Percentiles rank a stretch among this genome's conserved stretches.
Evolutionary conservation across 2,329 filamentous ascomycete genomes (phyloP).

Genomic region (Colletotrichum australisinense): DNA sequence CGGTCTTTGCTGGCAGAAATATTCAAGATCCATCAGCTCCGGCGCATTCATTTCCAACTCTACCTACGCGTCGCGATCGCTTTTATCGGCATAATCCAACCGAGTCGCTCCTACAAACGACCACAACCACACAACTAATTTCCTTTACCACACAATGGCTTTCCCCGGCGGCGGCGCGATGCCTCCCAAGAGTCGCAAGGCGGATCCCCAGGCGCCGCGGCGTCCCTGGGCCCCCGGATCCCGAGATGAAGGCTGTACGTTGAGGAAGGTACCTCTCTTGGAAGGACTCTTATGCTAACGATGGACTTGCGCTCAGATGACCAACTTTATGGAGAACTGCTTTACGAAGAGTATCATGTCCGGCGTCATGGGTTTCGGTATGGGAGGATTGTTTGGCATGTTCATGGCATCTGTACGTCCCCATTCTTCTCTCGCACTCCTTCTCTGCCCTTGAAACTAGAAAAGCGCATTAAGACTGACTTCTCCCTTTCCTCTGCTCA

Average conservation of each 20-base stretch:
- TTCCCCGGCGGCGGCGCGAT: conserved; percentile 44
- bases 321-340: conserved; percentile 91
- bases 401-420: conserved; percentile 94
- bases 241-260: conserved; percentile 63
- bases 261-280: background rate
- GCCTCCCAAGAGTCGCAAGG: conserved; percentile 27
- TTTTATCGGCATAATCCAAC: background rate
- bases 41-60: conserved; percentile 3
- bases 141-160: conserved; percentile 47
- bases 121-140: background rate
- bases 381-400: conserved; percentile 93
- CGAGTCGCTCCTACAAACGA: background rate
- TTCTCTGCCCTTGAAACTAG: conserved; percentile 10
- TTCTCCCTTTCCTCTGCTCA: conserved; percentile 47
- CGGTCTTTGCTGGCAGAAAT: conserved; percentile 55
- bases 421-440: background rate
- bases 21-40: conserved; percentile 40
- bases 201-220: conserved; percentile 37
- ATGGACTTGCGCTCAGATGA: conserved; percentile 66
- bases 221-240: conserved; percentile 55
- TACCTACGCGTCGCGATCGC: conserved; percentile 25
- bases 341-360: conserved; percentile 89
- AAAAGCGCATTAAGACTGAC: background rate
- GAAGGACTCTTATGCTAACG: conserved; percentile 1
- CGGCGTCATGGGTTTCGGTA: conserved; percentile 92